Evolutionary conservation across 768 basidiomycete species (phyloP).

Genomic region (Mrakia blollopis): DNA sequence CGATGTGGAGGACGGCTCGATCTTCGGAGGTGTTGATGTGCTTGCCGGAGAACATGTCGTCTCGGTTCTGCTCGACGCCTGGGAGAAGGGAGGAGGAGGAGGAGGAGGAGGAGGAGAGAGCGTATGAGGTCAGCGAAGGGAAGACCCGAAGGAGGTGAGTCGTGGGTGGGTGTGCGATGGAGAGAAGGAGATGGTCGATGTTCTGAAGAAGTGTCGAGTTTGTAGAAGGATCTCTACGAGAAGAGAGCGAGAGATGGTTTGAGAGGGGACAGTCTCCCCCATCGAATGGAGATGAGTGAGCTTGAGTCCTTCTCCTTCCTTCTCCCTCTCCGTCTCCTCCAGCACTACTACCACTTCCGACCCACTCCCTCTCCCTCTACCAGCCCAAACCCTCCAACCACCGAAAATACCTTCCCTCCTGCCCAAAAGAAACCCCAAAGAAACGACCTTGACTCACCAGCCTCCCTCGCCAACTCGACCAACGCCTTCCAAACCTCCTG

Average conservation of each 20-base stretch:
- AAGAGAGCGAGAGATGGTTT: too few species aligned
- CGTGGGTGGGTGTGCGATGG: not conserved
- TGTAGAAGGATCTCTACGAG: too few species aligned
- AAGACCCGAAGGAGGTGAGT: not conserved
- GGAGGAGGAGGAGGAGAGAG: not conserved
- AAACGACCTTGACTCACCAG: slow-evolving; percentile 42
- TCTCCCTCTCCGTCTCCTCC: not conserved
- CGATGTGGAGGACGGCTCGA: slow-evolving; percentile 91
- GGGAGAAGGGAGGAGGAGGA: not conserved
- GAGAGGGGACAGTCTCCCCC: too few species aligned
- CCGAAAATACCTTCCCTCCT: too few species aligned
- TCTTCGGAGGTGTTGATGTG: slow-evolving; percentile 99
- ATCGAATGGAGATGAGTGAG: too few species aligned
- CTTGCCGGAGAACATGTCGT: slow-evolving; percentile 90
- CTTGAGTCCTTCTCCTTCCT: not conserved
- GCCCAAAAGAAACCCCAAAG: not conserved
- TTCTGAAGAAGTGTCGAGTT: too few species aligned
- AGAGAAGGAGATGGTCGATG: too few species aligned
- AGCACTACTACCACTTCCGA: too few species aligned
- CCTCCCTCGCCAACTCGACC: slow-evolving; percentile 75
- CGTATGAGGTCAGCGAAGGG: slow-evolving; percentile 3
- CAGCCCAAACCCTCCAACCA: not conserved
- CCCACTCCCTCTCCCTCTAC: not conserved
- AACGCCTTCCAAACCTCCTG: slow-evolving; percentile 73
- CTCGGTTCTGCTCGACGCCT: slow-evolving; percentile 71